Evolutionary conservation across 768 basidiomycete genomes (phyloP), one percentile per base, ranked within the genome.

Genomic region (Boletales sp.): DNA sequence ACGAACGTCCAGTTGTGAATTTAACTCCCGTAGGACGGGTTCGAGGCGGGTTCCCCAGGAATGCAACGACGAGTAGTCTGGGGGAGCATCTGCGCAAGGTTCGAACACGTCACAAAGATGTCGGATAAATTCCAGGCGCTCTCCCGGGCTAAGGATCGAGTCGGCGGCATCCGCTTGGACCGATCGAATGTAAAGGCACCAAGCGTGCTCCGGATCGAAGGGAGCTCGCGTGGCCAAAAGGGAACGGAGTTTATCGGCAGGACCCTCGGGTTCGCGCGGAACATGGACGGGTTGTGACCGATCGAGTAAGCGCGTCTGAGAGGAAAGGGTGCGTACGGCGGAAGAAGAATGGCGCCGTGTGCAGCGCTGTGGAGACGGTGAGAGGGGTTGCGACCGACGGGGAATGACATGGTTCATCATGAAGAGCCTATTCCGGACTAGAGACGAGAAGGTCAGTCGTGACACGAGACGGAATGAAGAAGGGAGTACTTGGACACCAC

Each of bases 401-500:
- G 46, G 63, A 44, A 55, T 58, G 48, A 71, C 55, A 48, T 77
- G 73, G 30, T 63, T 62, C 58, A 72, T 57, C 65, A 73, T 65
- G 28, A 72, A 62, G 28, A 69, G 51, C 41, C 69, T 65, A 57
- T 69, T 71, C 53, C 70, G 62, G 44, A 60, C 68, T 72, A 36
- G 28, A 44, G 42, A 46, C 19, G 34, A 34, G 13, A 25, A 33
- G 1, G 39, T 66, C 36, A 63, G 51, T 36, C 45, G 41, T 6
- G 39, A 19, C 14, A 21, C 41, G 5, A 35, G 12, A 35, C 15
- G 46, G n/a, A 15, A 34, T 21, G 38, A 44, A 53, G 41, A 11
- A 50, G 42, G 31, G 41, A 48, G 57, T 63, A 81, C 80, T 67
- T 57, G 76, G 72, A 60, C 74, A 77, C 71, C 74, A 78, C 8